These are phyloP conservation scores for Aureoboletus auriporus DNA, from an alignment of 768 basidiomycete genomes.

Conservation along the genomic window DNA sequence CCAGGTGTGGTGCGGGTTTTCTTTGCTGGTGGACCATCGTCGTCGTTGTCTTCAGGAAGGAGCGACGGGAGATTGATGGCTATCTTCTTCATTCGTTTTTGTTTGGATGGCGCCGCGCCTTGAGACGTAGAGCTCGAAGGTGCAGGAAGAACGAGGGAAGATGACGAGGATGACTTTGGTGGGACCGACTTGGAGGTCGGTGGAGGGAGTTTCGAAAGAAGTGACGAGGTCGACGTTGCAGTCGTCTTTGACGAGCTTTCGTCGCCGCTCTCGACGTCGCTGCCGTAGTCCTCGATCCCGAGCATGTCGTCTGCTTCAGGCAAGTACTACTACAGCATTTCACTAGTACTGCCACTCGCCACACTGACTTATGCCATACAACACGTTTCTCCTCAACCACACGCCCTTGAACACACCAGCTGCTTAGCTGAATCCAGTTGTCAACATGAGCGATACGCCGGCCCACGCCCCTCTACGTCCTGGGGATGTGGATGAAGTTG, in stretches of 20 bases:
- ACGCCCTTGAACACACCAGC: too few relatives aligned
- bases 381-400: too few relatives aligned
- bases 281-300: conserved; percentile 75
- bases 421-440: too few relatives aligned
- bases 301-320: conserved; percentile 45
- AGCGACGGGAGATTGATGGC: conserved; percentile 35
- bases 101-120: conserved; percentile 23
- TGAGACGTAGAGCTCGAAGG: conserved; percentile 9
- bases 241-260: conserved; percentile 24
- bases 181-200: conserved; percentile 31
- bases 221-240: conserved; percentile 6
- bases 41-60: conserved; percentile 38
- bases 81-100: conserved; percentile 41
- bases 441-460: too few relatives aligned
- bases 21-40: conserved; percentile 55
- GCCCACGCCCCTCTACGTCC: too few relatives aligned
- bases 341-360: too few relatives aligned
- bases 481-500: too few relatives aligned
- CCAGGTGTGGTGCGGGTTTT: conserved; percentile 44
- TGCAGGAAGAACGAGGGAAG: conserved; percentile 28
- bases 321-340: neutral
- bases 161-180: conserved; percentile 23
- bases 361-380: too few relatives aligned
- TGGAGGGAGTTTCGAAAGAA: conserved; percentile 22
- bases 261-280: conserved; percentile 59